Conservation (phyloP, 805 yeast species). For the Yamadazyma sp. region DNA sequence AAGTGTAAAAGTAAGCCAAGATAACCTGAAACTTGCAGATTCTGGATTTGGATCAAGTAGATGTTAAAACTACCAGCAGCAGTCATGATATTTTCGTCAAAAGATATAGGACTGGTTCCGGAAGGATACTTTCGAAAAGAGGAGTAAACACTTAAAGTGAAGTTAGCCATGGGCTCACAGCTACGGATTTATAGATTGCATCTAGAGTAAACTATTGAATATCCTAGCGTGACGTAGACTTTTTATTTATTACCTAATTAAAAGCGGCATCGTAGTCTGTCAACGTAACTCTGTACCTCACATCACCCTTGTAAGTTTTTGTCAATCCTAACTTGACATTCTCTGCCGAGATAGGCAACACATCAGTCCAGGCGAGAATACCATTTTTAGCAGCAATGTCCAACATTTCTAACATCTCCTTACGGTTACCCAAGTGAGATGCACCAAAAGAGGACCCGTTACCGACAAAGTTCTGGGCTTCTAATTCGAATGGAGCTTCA, state of each 20-base stretch:
- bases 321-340: constrained; percentile 56
- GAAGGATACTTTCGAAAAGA: constrained; percentile 15
- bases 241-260: neutral
- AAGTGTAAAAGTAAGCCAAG: constrained; percentile 29
- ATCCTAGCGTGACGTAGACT: no score
- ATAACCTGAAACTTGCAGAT: constrained; percentile 36
- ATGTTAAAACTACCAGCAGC: constrained; percentile 29
- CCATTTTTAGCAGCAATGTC: constrained; percentile 59
- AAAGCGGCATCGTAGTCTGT: constrained; percentile 44
- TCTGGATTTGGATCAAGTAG: constrained; percentile 34
- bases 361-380: constrained; percentile 64
- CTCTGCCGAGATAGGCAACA: constrained; percentile 51
- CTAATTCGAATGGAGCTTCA: constrained; percentile 40
- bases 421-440: constrained; percentile 60
- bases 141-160: no score
- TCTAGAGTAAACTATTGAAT: no score
- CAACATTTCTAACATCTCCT: constrained; percentile 66
- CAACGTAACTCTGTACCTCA: constrained; percentile 63
- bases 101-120: constrained; percentile 38
- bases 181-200: no score
- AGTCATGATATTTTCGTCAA: constrained; percentile 27
- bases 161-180: no score
- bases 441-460: constrained; percentile 55
- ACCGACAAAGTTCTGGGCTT: constrained; percentile 52
- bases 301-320: constrained; percentile 54